Evolutionary conservation across 2,329 filamentous ascomycete species (phyloP).

Genomic region (Atkinsonella texensis): DNA sequence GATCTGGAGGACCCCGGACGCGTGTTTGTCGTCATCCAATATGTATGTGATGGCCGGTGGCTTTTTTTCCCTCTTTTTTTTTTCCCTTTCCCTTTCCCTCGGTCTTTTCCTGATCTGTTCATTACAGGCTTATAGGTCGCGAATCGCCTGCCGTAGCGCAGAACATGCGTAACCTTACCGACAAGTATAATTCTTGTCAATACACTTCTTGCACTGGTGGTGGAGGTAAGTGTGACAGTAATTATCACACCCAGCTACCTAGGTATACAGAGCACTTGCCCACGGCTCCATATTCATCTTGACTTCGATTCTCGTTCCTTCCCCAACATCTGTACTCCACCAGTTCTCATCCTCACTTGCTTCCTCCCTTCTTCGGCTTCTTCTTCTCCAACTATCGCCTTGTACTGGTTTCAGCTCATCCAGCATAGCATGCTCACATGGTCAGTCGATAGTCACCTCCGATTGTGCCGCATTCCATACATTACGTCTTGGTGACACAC

Average conservation of each 20-base stretch:
- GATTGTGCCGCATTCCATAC: conserved; percentile 3
- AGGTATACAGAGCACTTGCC: not conserved
- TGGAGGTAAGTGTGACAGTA: no score
- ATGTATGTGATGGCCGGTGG: no score
- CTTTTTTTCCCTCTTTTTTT: not conserved
- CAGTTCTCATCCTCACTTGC: not conserved
- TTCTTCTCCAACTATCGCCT: not conserved
- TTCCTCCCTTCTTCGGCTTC: not conserved
- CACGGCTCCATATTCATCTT: not conserved
- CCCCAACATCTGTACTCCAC: not conserved
- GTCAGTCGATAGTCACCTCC: not conserved
- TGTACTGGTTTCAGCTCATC: not conserved
- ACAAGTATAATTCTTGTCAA: no score
- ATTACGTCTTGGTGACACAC: not conserved
- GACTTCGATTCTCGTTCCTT: not conserved
- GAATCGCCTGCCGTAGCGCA: not conserved
- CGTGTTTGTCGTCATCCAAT: not conserved
- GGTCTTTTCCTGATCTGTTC: not conserved
- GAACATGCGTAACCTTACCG: not conserved
- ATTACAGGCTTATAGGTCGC: not conserved
- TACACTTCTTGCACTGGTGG: no score
- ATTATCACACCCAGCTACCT: no score
- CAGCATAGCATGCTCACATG: not conserved
- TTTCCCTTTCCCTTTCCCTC: not conserved
- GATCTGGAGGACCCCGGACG: not conserved